phyloP scores from a whole-genome alignment of 257 asterid genomes.

The Primulina eburnea region DNA sequence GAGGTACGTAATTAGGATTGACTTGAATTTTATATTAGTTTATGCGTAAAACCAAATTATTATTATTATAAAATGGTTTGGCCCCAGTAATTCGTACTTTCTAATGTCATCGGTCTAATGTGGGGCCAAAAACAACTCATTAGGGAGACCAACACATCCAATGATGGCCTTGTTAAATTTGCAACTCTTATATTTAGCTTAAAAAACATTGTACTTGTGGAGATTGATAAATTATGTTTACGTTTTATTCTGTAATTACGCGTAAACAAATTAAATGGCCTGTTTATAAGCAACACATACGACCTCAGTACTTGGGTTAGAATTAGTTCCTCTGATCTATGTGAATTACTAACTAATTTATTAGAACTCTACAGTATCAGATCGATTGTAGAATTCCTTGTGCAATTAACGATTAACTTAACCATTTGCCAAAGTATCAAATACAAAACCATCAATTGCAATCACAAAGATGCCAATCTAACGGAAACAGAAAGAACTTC shows the following conservation, averaged over 20 bases:
- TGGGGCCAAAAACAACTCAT: conserved; percentile 64
- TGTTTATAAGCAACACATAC: too few relatives aligned
- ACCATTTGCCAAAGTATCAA: too few relatives aligned
- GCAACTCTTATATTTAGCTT: conserved; percentile 20
- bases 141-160: conserved; percentile 43
- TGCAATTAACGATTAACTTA: too few relatives aligned
- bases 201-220: conserved; percentile 14
- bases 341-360: too few relatives aligned
- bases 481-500: too few relatives aligned
- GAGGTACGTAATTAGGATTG: conserved; percentile 28
- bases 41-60: conserved; percentile 26
- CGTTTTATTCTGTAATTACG: not conserved
- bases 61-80: conserved; percentile 25
- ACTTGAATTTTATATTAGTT: conserved; percentile 41
- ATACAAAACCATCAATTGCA: too few relatives aligned
- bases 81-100: conserved; percentile 26
- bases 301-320: too few relatives aligned
- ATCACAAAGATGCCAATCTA: too few relatives aligned
- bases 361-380: too few relatives aligned
- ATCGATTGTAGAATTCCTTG: too few relatives aligned
- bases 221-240: too few relatives aligned
- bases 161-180: conserved; percentile 26
- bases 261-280: not conserved
- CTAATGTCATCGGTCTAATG: conserved; percentile 47
- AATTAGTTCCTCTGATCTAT: too few relatives aligned